A percentile compares a stretch with the other conserved stretches of the same genome.
These are phyloP conservation scores for Gossypium bickii DNA, from an alignment of 345 rosid genomes.

Conservation along the genomic window DNA sequence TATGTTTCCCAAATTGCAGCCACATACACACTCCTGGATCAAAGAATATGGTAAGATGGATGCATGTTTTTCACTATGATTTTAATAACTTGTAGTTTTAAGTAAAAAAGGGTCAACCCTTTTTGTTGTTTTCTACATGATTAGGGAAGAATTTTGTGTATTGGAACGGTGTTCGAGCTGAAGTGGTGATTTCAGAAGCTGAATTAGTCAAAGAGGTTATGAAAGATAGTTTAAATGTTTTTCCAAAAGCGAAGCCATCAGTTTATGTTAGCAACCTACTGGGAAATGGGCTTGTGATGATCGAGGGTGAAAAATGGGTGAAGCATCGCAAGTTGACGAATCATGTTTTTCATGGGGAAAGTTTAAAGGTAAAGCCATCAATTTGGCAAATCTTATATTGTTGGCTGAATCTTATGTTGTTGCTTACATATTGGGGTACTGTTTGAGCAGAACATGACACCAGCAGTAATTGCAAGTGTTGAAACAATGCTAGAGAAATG, in stretches of 20 bases:
- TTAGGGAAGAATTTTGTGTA: slow-evolving; percentile 30
- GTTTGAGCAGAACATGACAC: not conserved
- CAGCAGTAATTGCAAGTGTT: not conserved
- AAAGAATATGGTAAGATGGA: slow-evolving; percentile 19
- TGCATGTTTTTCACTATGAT: not conserved
- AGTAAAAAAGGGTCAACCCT: not conserved
- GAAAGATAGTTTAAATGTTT: slow-evolving; percentile 25
- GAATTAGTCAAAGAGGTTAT: slow-evolving; percentile 37
- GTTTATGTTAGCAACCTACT: slow-evolving; percentile 13
- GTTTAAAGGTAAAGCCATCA: not conserved
- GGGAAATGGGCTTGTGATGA: slow-evolving; percentile 34
- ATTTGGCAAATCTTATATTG: not conserved
- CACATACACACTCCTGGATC: slow-evolving; percentile 28
- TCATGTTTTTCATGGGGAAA: not conserved
- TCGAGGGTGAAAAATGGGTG: slow-evolving; percentile 36
- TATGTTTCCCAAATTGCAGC: slow-evolving; percentile 18
- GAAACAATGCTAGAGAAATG: not conserved
- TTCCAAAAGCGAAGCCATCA: slow-evolving; percentile 13
- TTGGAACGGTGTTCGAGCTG: slow-evolving; percentile 34
- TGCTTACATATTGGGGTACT: not conserved
- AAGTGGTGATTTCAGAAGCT: slow-evolving; percentile 35
- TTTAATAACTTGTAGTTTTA: not conserved
- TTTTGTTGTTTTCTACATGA: not conserved
- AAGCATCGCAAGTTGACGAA: not conserved
- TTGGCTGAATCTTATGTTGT: not conserved